A percentile compares a stretch with the other conserved stretches of the same genome.
These are phyloP conservation scores for Musa troglodytarum DNA, from an alignment of 176 grass and related monocot species.

Conservation along the genomic window DNA sequence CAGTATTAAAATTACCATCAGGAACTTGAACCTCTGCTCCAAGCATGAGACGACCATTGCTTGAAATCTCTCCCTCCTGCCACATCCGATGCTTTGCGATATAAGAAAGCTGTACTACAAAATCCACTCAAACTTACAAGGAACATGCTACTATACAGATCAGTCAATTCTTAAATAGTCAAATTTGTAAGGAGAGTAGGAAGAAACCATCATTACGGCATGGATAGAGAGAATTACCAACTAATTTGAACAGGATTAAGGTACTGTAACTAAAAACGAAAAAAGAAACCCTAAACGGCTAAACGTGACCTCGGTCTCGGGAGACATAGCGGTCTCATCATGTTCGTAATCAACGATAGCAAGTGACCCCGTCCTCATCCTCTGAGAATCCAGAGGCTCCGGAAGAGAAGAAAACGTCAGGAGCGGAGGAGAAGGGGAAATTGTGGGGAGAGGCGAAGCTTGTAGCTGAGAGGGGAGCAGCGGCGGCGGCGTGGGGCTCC, in stretches of 20 bases:
- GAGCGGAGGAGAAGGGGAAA: neutral
- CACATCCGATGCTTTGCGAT: neutral
- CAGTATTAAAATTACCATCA: neutral
- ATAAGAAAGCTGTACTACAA: neutral
- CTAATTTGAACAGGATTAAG: neutral
- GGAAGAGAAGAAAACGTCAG: neutral
- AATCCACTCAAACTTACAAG: neutral
- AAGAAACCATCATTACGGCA: neutral
- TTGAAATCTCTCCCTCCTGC: slow-evolving; percentile 12
- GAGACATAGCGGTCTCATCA: slow-evolving; percentile 76
- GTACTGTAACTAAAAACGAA: no score
- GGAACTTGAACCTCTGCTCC: neutral
- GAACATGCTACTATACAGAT: no score
- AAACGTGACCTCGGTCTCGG: slow-evolving; percentile 49
- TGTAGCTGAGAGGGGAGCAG: neutral
- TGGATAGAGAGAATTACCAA: neutral
- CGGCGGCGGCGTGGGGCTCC: slow-evolving; percentile 17
- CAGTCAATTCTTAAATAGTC: no score
- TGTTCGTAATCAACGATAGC: slow-evolving; percentile 85
- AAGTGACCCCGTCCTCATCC: slow-evolving; percentile 30
- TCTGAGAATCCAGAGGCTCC: neutral
- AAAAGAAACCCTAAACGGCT: neutral
- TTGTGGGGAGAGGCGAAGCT: neutral
- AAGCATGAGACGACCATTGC: slow-evolving; percentile 2
- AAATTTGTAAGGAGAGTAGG: neutral